Conservation (phyloP, 768 basidiomycete species). For the Melanogaster broomeanus region DNA sequence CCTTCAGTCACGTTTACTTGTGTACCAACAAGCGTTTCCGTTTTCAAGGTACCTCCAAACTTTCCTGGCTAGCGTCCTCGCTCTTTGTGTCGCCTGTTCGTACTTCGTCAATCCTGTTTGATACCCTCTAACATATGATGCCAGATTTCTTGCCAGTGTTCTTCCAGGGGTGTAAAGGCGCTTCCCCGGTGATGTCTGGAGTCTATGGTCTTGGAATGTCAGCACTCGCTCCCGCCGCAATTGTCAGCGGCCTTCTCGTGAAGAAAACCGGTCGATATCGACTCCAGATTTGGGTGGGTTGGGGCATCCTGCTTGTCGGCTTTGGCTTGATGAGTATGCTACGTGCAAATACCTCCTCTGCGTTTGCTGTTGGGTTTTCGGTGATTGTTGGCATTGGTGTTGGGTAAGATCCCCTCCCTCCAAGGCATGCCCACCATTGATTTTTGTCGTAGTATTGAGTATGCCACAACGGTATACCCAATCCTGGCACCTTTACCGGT, state of each 20-base stretch:
- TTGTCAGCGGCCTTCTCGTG: too few species aligned
- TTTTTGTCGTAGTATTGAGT: not conserved
- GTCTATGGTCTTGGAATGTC: constrained; percentile 14
- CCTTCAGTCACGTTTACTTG: not conserved
- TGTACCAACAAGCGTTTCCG: not conserved
- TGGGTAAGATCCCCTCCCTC: not conserved
- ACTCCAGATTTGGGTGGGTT: constrained; percentile 35
- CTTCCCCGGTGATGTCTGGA: constrained; percentile 35
- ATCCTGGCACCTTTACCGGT: constrained; percentile 48
- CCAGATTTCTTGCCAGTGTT: constrained; percentile 44
- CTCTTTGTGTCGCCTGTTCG: constrained; percentile 26
- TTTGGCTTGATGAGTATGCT: constrained; percentile 37
- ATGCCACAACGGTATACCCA: constrained; percentile 39
- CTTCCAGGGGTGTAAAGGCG: constrained; percentile 43
- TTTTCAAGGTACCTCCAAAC: constrained; percentile 26
- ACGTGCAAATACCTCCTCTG: constrained; percentile 19
- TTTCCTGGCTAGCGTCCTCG: too few species aligned
- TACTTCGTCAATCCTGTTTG: not conserved
- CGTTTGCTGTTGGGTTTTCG: too few species aligned
- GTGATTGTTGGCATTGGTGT: constrained; percentile 3
- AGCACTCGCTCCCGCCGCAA: too few species aligned
- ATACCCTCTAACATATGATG: not conserved
- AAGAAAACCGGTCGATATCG: constrained; percentile 33
- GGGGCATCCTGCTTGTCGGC: constrained; percentile 34
- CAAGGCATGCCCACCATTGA: not conserved